Base-by-base conservation (phyloP, 352 stramenopile species). In the Phytopythium litorale region DNA sequence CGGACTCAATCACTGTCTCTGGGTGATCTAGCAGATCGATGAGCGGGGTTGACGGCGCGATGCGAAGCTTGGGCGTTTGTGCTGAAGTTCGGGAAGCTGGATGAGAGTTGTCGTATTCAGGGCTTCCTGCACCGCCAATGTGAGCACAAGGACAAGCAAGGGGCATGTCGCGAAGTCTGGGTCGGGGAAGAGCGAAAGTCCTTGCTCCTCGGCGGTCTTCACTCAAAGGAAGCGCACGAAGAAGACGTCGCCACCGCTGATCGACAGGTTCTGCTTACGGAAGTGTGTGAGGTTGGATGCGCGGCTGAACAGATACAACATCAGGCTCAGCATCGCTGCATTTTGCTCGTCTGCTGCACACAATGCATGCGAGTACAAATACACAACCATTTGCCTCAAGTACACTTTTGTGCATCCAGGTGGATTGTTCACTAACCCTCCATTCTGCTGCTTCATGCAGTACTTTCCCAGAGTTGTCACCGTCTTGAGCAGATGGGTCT, bases 251-350 rank as follows among this genome's bases (percentile, higher is more conserved):
- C 56, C 63, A 5, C 33, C 33, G 32, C 65, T 62, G 18, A 72
- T 53, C 30, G 63, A 66, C 2, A 76, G 37, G 7, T 70, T 62
- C 19, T 70, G 58, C n/a, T 75, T 77, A 1, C n/a, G 57, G 0
- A 80, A 16, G 11, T 71, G 57, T 2, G 60, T 51, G 1, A 75
- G 38, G 18, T 77, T 60, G 0, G 65, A 78, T 0, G 70, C 70
- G 3, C 66, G 63, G 0, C 72, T 70, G n/a, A 81, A 79, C 8
- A 73, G 54, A 54, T 73, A 72, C 67, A 63, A 75, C 62, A 77
- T 37, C 1, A 84, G 23, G 4, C 65, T 68, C 3, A 75, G 23
- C 2, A 79, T 46, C 2, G 65, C 66, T 12, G 65, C 56, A 46
- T 81, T 64, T 46, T 79, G 60, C 57, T 75, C 77, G 59, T 79